Percentiles rank a stretch among this genome's conserved stretches.
Conservation (phyloP, 257 asterid species). For the Scutellaria baicalensis region DNA sequence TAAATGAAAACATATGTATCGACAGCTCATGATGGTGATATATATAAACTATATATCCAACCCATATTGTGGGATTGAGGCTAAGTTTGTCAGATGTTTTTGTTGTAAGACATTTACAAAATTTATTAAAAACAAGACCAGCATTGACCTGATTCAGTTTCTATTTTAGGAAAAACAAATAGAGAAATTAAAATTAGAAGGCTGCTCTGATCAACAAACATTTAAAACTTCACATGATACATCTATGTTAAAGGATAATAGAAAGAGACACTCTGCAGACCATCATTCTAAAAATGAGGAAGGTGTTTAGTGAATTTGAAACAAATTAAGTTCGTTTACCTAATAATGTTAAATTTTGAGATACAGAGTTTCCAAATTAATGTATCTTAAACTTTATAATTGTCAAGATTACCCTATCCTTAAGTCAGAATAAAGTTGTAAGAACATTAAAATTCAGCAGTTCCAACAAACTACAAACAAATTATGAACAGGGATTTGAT, state of each 20-base stretch:
- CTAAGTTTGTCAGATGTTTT: no score
- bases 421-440: background rate
- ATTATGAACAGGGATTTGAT: background rate
- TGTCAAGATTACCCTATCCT: background rate
- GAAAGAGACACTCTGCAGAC: background rate
- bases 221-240: background rate
- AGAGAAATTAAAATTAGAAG: background rate
- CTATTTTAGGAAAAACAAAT: background rate
- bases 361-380: background rate
- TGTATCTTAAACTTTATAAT: background rate
- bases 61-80: no score
- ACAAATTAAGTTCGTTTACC: background rate
- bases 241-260: background rate
- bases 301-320: background rate
- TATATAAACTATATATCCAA: no score
- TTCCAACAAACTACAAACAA: background rate
- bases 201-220: background rate
- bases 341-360: background rate
- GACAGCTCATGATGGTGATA: no score
- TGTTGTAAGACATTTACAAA: no score
- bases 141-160: background rate
- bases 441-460: background rate
- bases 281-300: background rate
- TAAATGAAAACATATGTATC: no score
- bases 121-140: no score